Percentiles rank a stretch among this genome's conserved stretches.
Conservation (phyloP, 1,284 basidiomycete genomes). For the Leccinum subatratum region DNA sequence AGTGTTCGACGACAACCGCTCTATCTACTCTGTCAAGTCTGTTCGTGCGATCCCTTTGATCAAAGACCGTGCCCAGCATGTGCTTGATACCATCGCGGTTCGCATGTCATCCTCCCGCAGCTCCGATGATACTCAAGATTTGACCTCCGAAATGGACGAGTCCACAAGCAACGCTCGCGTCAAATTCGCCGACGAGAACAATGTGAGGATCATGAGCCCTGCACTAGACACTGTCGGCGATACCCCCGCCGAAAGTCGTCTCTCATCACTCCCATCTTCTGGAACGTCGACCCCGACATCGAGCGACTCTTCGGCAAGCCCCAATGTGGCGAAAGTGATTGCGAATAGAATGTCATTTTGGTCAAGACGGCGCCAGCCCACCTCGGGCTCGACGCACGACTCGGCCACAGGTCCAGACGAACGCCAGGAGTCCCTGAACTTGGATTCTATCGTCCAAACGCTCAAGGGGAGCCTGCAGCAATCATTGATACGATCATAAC, state of each 20-base stretch:
- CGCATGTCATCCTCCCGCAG: constrained; percentile 49
- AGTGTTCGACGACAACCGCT: constrained; percentile 61
- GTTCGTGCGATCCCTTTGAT: constrained; percentile 64
- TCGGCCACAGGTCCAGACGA: constrained; percentile 30
- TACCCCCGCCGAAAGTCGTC: constrained; percentile 16
- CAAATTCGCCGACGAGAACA: constrained; percentile 44
- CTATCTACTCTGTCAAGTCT: constrained; percentile 61
- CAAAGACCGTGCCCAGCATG: constrained; percentile 52
- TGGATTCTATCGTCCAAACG: constrained; percentile 51
- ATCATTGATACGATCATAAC: constrained; percentile 54
- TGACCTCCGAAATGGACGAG: constrained; percentile 15
- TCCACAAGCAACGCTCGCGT: constrained; percentile 36
- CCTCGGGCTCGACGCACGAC: constrained; percentile 8
- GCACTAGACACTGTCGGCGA: constrained; percentile 17
- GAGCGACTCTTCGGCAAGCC: constrained; percentile 42
- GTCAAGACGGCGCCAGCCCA: constrained; percentile 45
- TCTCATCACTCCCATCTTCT: constrained; percentile 45
- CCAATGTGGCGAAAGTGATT: constrained; percentile 57
- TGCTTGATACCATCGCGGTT: constrained; percentile 47
- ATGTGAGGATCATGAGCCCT: constrained; percentile 43
- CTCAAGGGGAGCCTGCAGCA: constrained; percentile 44
- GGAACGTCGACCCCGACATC: constrained; percentile 54
- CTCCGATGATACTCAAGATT: constrained; percentile 29
- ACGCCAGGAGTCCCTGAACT: constrained; percentile 34
- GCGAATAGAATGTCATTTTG: constrained; percentile 69